Evolutionary conservation across 306 rosid species (phyloP), one percentile per base, ranked within the genome.

Genomic region (Comarum palustre): DNA sequence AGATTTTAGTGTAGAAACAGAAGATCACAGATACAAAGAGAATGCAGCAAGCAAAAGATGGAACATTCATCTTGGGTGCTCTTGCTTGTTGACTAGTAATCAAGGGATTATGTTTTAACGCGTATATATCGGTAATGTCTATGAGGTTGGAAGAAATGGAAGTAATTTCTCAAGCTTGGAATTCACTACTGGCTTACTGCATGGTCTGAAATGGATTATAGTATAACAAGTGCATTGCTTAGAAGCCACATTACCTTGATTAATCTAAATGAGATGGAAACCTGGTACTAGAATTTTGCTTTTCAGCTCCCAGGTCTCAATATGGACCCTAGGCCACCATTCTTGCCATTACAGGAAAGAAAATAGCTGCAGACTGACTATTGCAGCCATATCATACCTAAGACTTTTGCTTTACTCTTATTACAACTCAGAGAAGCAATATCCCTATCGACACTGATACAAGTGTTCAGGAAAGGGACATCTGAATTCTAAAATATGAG

Each of bases 161-260:
- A 85, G 88, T 62, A 39, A 80, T 12, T 76, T 22, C 15, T 29
- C 38, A 83, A 76, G 80, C 94, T 88, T 90, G 80, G 92, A 86
- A 89, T 85, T 85, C 89, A 90, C 92, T 88, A 31, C 96, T 82
- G 85, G 2, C 43, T 11, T 39, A 39, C 43, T 39, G 9, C 41
- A 36, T 36, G 43, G 47, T 82, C 81, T 75, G 75, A 67, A 52
- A 60, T 82, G 63, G 88, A 86, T 89, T 84, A 62, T 9, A 46
- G 73, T 69, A 32, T 60, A 75, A 88, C 82, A 76, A 79, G 80
- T 62, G 73, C 82, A 20, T 90, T 82, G 90, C 93, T 90, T 90
- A 29, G 8, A 85, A 85, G 92, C 84, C 85, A 84, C 54, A 11
- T 75, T 15, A 20, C 25, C 45, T 39, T 16, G 43, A 32, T 41